A percentile compares a stretch with the other conserved stretches of the same genome.
These are phyloP conservation scores for Flaveria bidentis DNA, from an alignment of 129 eudicot species.

Conservation along the genomic window DNA sequence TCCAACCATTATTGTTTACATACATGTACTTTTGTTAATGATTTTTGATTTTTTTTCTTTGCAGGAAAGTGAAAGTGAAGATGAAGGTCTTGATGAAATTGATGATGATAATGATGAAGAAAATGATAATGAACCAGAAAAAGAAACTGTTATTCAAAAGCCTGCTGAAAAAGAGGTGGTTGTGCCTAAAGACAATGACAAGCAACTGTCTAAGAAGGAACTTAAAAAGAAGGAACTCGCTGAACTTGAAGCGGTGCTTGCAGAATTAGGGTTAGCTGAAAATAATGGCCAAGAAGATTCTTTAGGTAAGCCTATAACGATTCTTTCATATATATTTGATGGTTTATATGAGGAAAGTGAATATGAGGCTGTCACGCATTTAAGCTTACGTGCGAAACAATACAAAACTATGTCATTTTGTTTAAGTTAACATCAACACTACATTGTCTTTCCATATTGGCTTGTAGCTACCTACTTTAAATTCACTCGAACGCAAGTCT, in stretches of 20 bases:
- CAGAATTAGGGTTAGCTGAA: slow-evolving; percentile 64
- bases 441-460: too few relatives aligned
- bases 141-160: slow-evolving; percentile 45
- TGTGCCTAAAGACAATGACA: slow-evolving; percentile 76
- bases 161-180: slow-evolving; percentile 45
- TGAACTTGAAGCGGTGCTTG: slow-evolving; percentile 89
- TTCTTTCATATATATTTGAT: neutral
- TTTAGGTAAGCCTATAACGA: slow-evolving; percentile 35
- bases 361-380: too few relatives aligned
- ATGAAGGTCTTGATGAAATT: slow-evolving; percentile 56
- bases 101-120: slow-evolving; percentile 88
- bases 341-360: too few relatives aligned
- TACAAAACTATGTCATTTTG: too few relatives aligned
- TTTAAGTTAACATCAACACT: too few relatives aligned
- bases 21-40: neutral
- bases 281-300: slow-evolving; percentile 49
- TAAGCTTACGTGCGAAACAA: too few relatives aligned
- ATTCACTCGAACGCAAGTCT: too few relatives aligned
- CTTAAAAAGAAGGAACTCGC: slow-evolving; percentile 87
- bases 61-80: slow-evolving; percentile 96
- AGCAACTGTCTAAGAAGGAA: slow-evolving; percentile 94
- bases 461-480: too few relatives aligned
- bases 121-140: slow-evolving; percentile 71
- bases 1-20: too few relatives aligned
- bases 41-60: slow-evolving; percentile 2